Evolutionary conservation across 768 basidiomycete genomes (phyloP).

Genomic region (Naganishia randhawae): DNA sequence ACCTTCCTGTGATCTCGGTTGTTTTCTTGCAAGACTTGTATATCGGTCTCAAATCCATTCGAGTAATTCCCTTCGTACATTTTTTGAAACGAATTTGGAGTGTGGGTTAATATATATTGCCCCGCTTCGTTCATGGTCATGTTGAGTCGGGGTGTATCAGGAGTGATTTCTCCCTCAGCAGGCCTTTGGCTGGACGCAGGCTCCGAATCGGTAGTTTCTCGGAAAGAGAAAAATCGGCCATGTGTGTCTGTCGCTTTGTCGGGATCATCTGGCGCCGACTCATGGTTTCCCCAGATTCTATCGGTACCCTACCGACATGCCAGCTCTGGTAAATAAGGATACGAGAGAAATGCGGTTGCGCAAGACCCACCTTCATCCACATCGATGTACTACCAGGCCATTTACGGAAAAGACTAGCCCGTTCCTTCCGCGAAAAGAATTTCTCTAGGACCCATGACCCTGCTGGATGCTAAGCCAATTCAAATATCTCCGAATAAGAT

Average conservation of each 20-base stretch:
- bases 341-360: too few relatives aligned
- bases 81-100: slow-evolving; percentile 54
- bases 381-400: slow-evolving; percentile 93
- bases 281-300: slow-evolving; percentile 72
- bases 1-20: slow-evolving; percentile 66
- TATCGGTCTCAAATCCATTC: slow-evolving; percentile 48
- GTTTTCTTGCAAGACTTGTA: slow-evolving; percentile 58
- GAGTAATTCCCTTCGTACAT: slow-evolving; percentile 70
- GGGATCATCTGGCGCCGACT: slow-evolving; percentile 75
- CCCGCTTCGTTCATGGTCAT: slow-evolving; percentile 74
- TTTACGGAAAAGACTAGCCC: slow-evolving; percentile 81
- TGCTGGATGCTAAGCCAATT: slow-evolving; percentile 38
- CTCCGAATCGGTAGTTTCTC: slow-evolving; percentile 46
- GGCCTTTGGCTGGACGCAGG: slow-evolving; percentile 5
- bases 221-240: slow-evolving; percentile 79
- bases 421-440: slow-evolving; percentile 82
- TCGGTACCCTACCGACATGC: slow-evolving; percentile 43
- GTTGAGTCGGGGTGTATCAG: slow-evolving; percentile 54
- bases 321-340: not conserved
- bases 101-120: slow-evolving; percentile 75
- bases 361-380: slow-evolving; percentile 75
- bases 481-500: slow-evolving; percentile 66
- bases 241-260: slow-evolving; percentile 58
- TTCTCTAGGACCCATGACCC: slow-evolving; percentile 53
- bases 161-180: slow-evolving; percentile 33